Evolutionary conservation across 768 basidiomycete genomes (phyloP).

Genomic region (Lactarius akahatsu): DNA sequence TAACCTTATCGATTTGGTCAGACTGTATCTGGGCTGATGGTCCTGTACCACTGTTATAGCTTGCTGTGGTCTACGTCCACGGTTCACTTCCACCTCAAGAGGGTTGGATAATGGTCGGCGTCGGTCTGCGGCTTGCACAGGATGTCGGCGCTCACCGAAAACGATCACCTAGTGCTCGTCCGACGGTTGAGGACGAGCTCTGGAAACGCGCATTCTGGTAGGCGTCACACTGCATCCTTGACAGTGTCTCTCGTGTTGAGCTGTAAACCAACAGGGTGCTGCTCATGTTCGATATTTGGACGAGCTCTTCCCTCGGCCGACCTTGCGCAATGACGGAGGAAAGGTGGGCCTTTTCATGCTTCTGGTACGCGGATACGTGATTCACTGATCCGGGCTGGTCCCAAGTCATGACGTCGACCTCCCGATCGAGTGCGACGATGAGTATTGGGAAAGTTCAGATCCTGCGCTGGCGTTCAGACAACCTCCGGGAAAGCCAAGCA

Average conservation of each 20-base stretch:
- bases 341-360: slow-evolving; percentile 42
- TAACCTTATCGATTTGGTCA: neutral
- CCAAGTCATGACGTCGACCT: slow-evolving; percentile 31
- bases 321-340: slow-evolving; percentile 72
- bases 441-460: slow-evolving; percentile 27
- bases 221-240: slow-evolving; percentile 9
- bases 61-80: slow-evolving; percentile 41
- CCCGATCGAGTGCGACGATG: slow-evolving; percentile 28
- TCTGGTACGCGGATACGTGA: neutral
- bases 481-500: slow-evolving; percentile 56
- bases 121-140: slow-evolving; percentile 67
- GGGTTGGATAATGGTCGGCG: slow-evolving; percentile 55
- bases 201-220: slow-evolving; percentile 75
- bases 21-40: neutral
- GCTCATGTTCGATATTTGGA: slow-evolving; percentile 45
- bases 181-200: slow-evolving; percentile 62
- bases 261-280: slow-evolving; percentile 43
- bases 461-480: slow-evolving; percentile 51
- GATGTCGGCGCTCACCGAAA: slow-evolving; percentile 74
- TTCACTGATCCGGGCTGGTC: slow-evolving; percentile 29
- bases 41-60: slow-evolving; percentile 29
- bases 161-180: slow-evolving; percentile 39
- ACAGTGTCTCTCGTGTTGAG: neutral
- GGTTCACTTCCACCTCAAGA: slow-evolving; percentile 49
- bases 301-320: slow-evolving; percentile 56